Evolutionary conservation across 106 monocot genomes (phyloP).

Genomic region (Phalaenopsis aphrodite): DNA sequence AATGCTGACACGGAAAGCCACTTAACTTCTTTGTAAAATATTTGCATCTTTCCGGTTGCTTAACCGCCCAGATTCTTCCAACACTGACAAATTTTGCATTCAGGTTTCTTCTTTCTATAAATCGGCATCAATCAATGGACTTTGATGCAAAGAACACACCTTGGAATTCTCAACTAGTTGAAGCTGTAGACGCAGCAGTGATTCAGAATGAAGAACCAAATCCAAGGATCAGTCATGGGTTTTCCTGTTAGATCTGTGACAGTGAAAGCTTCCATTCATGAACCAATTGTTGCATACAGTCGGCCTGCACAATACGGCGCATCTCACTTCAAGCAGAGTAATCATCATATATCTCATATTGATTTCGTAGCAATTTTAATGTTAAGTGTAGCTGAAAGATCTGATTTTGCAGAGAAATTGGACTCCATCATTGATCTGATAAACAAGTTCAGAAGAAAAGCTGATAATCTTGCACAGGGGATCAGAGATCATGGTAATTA

Average conservation of each 20-base stretch:
- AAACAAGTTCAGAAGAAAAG: slow-evolving; percentile 31
- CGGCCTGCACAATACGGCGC: slow-evolving; percentile 5
- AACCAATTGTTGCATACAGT: slow-evolving; percentile 1
- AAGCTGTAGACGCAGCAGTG: not conserved
- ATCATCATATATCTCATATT: not conserved
- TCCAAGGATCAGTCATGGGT: slow-evolving; percentile 13
- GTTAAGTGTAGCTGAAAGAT: not conserved
- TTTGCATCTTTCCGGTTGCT: not conserved
- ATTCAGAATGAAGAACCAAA: slow-evolving; percentile 19
- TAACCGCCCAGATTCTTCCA: slow-evolving; percentile 6
- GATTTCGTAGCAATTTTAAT: not conserved
- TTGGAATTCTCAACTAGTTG: slow-evolving; percentile 1
- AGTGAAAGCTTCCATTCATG: slow-evolving; percentile 9
- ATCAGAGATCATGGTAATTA: slow-evolving; percentile 25
- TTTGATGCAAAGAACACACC: not conserved
- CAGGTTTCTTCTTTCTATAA: slow-evolving; percentile 13
- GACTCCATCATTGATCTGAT: slow-evolving; percentile 17
- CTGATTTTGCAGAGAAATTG: slow-evolving; percentile 21
- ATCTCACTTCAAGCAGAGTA: slow-evolving; percentile 18
- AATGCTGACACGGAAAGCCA: slow-evolving; percentile 17
- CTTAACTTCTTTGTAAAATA: not conserved
- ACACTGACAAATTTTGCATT: not conserved
- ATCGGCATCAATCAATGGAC: not conserved
- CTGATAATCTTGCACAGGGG: slow-evolving; percentile 19
- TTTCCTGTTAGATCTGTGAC: slow-evolving; percentile 16